Evolutionary conservation across 176 grass and related monocot species (phyloP).

Genomic region (Aegilops tauschii): DNA sequence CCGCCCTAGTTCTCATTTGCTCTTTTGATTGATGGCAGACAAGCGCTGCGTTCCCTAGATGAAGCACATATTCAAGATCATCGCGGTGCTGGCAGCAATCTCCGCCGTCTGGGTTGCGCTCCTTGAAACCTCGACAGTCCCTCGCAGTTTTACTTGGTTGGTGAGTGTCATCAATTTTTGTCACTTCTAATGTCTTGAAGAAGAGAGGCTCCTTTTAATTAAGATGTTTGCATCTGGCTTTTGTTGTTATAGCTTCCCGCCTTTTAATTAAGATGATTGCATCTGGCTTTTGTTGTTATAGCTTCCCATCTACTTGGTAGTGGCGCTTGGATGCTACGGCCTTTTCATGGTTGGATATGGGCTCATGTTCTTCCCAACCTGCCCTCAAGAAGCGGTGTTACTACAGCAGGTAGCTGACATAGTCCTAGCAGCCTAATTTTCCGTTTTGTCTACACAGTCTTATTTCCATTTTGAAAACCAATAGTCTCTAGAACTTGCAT

Average conservation of each 20-base stretch:
- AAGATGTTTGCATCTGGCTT: neutral
- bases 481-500: neutral
- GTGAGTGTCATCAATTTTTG: slow-evolving; percentile 41
- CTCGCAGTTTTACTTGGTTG: slow-evolving; percentile 76
- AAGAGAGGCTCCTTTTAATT: neutral
- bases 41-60: neutral
- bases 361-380: slow-evolving; percentile 92
- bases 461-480: neutral
- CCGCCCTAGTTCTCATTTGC: neutral
- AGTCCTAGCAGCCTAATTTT: neutral
- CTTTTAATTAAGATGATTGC: neutral
- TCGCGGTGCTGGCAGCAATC: slow-evolving; percentile 51
- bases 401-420: slow-evolving; percentile 69
- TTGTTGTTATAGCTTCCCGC: neutral
- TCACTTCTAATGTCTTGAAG: neutral
- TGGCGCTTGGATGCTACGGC: slow-evolving; percentile 83
- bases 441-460: neutral
- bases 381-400: slow-evolving; percentile 73
- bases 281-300: slow-evolving; percentile 15
- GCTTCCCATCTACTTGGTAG: slow-evolving; percentile 86
- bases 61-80: slow-evolving; percentile 63
- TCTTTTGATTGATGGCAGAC: slow-evolving; percentile 8
- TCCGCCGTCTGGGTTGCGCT: slow-evolving; percentile 60
- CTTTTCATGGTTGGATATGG: slow-evolving; percentile 93
- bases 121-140: slow-evolving; percentile 58